Conservation (phyloP, 257 asterid genomes). For the Nicotiana undulata region DNA sequence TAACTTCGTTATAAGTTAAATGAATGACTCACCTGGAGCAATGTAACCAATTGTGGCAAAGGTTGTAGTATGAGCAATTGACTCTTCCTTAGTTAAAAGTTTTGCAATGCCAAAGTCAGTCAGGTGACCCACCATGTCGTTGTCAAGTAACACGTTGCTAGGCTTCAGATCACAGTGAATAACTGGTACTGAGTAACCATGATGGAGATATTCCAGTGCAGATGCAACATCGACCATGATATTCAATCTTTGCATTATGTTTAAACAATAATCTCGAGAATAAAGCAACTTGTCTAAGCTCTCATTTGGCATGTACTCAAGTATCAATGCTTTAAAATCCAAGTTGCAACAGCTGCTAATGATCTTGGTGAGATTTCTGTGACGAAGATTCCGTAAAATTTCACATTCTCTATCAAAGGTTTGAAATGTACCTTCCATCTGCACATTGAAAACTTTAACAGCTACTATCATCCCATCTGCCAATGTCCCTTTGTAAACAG, state of each 20-base stretch:
- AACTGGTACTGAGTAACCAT: constrained; percentile 11
- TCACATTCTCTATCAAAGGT: neutral
- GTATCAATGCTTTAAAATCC: constrained; percentile 23
- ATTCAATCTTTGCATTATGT: constrained; percentile 12
- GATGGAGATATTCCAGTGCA: constrained; percentile 22
- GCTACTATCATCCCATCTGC: neutral
- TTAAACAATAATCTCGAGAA: neutral
- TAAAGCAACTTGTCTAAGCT: constrained; percentile 21
- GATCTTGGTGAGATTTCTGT: constrained; percentile 22
- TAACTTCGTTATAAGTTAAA: too few relatives aligned
- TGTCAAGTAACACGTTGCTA: constrained; percentile 18
- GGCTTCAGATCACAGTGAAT: constrained; percentile 30
- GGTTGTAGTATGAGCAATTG: too few relatives aligned
- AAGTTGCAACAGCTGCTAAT: constrained; percentile 16
- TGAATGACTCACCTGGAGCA: constrained; percentile 4
- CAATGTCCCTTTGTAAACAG: neutral
- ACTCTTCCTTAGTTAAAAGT: neutral
- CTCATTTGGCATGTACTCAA: constrained; percentile 25
- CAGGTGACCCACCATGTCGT: constrained; percentile 17
- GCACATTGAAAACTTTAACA: constrained; percentile 2
- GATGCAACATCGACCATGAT: constrained; percentile 21
- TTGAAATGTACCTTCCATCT: neutral
- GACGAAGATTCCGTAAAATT: constrained; percentile 10
- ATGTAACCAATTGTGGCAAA: too few relatives aligned
- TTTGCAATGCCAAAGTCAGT: constrained; percentile 26